phyloP scores from a whole-genome alignment of 2,329 filamentous ascomycete species.

The Pezizomycotina sp. region DNA sequence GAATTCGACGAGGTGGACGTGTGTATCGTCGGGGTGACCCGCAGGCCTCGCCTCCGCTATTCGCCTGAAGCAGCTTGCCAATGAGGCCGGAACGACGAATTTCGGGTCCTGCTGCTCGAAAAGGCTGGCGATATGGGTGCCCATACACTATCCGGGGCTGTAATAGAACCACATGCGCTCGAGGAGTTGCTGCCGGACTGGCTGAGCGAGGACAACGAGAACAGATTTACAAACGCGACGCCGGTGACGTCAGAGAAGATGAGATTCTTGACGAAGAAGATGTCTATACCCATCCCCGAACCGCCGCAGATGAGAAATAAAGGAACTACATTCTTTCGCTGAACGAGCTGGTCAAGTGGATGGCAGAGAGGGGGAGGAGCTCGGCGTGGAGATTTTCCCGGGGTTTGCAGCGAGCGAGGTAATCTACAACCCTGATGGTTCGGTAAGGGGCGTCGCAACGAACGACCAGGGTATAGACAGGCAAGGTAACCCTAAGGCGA shows the following conservation, averaged over 20 bases:
- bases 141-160: constrained; percentile 89
- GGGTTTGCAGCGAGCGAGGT: constrained; percentile 92
- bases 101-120: constrained; percentile 79
- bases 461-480: constrained; percentile 80
- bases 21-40: constrained; percentile 91
- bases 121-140: constrained; percentile 91
- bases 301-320: constrained; percentile 97
- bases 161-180: constrained; percentile 75
- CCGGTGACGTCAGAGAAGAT: constrained; percentile 72
- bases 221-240: constrained; percentile 73
- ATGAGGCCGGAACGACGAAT: constrained; percentile 92
- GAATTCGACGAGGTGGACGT: constrained; percentile 92
- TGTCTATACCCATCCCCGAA: constrained; percentile 61
- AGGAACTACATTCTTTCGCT: constrained; percentile 95
- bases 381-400: constrained; percentile 89
- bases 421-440: constrained; percentile 69
- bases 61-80: constrained; percentile 84
- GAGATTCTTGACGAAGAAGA: constrained; percentile 77
- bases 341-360: constrained; percentile 89
- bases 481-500: constrained; percentile 70
- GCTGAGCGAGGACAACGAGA: constrained; percentile 74
- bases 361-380: constrained; percentile 87
- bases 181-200: constrained; percentile 87
- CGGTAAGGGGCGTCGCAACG: constrained; percentile 84
- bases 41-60: constrained; percentile 87